These are phyloP conservation scores for Thielaviopsis euricoi DNA, from an alignment of 2,329 filamentous ascomycete genomes.

Conservation along the genomic window DNA sequence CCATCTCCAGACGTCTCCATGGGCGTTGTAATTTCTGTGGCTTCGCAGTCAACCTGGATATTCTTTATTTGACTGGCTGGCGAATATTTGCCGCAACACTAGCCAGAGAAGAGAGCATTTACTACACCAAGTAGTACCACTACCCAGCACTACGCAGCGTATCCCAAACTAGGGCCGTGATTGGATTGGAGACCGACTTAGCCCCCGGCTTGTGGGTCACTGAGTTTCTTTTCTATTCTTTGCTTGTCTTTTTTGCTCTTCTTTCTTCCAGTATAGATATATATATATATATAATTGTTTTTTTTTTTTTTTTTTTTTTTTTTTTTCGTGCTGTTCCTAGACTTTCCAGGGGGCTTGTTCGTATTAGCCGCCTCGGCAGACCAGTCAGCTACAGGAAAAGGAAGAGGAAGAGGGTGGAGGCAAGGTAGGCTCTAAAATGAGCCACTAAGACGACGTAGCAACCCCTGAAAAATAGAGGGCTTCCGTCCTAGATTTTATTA, in stretches of 20 bases:
- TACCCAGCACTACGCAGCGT: background rate
- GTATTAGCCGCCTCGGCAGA: background rate
- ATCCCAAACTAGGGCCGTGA: background rate
- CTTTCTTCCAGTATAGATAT: no score
- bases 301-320: no score
- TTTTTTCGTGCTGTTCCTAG: no score
- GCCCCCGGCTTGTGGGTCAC: background rate
- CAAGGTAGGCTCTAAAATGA: background rate
- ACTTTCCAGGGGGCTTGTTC: background rate
- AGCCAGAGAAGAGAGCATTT: background rate
- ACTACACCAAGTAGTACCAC: background rate
- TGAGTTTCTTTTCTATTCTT: background rate
- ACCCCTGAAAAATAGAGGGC: background rate
- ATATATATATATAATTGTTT: background rate
- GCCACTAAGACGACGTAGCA: background rate
- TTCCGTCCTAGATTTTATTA: no score
- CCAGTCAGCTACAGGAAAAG: background rate
- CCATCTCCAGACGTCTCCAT: no score
- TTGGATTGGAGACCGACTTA: background rate
- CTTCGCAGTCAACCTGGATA: background rate
- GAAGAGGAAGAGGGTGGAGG: background rate
- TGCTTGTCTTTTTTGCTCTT: no score
- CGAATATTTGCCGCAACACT: background rate
- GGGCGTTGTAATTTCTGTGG: background rate
- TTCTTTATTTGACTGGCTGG: background rate